Evolutionary conservation across 768 basidiomycete genomes (phyloP), one percentile per base, ranked within the genome.

Genomic region (Heimioporus sp.): DNA sequence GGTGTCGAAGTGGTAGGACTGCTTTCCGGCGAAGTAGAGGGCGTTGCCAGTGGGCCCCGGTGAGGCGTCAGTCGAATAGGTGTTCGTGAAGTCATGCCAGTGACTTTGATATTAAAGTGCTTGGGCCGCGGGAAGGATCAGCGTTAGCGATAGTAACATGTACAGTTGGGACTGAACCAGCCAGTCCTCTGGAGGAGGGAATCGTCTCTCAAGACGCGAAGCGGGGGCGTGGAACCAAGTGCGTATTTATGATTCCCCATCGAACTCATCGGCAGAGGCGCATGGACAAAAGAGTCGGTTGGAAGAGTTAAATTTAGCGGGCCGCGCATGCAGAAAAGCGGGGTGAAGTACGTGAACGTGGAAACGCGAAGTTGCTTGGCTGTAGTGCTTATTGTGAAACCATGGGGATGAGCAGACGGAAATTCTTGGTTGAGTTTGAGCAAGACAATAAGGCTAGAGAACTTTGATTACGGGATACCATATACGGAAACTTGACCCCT

Each of bases 1-100:
- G 59, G 55, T 10, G 53, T 45, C 21, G 62, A 58, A 19, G 12
- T 36, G 7, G 43, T 63, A n/a, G 58, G 54, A 34, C 56, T 61
- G 40, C 57, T 56, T 42, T 62, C 58, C 4, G 54, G 46, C 0
- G 59, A 60, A 9, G 52, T 39, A 3, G 56, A 32, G 36, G 65
- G 65, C 13, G 61, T 61, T 28, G 64, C 61, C 1, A 67, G 66
- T 11, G 66, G 65, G 48, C 66, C 66, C 0, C 64, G 63, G 24
- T 65, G 50, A 17, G 64, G 53, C 6, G 61, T 64, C 31, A 57
- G 31, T 44, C 59, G 57, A 28, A 62, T 50, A 24, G 63, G 65
- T 19, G 64, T 63, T 48, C 52, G 63, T 57, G 64, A 58, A 48
- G 42, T 61, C 65, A 66, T 66, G 53, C 48, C 24, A 48, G 59